These are phyloP conservation scores for Penicillium sp. DNA, from an alignment of 2,329 filamentous ascomycete genomes.

Conservation along the genomic window DNA sequence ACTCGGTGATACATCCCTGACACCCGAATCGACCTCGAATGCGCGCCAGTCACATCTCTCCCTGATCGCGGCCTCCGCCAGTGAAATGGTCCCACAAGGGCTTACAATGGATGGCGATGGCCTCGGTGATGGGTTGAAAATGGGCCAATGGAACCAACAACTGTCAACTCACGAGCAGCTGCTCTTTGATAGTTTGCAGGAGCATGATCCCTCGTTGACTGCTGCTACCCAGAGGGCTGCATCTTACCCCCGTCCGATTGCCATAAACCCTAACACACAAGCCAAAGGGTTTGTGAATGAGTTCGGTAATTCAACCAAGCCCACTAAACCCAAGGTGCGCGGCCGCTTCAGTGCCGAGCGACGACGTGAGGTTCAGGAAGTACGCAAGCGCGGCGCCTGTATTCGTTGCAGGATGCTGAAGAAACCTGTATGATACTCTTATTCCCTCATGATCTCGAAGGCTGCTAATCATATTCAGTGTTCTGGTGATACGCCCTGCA, in stretches of 20 bases:
- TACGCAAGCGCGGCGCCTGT: slow-evolving; percentile 60
- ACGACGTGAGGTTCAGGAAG: slow-evolving; percentile 58
- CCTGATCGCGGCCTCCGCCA: slow-evolving; percentile 47
- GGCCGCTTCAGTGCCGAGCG: slow-evolving; percentile 56
- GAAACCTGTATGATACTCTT: slow-evolving; percentile 49
- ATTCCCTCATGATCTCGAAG: background rate
- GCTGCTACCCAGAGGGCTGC: slow-evolving; percentile 41
- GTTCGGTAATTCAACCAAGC: slow-evolving; percentile 41
- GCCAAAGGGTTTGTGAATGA: slow-evolving; percentile 43
- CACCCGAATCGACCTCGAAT: slow-evolving; percentile 36
- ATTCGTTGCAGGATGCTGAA: slow-evolving; percentile 64
- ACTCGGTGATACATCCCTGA: slow-evolving; percentile 34
- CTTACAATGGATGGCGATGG: slow-evolving; percentile 36
- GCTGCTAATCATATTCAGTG: slow-evolving; percentile 39
- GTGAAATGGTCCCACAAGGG: slow-evolving; percentile 45
- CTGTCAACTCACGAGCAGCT: slow-evolving; percentile 41
- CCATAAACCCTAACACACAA: slow-evolving; percentile 43
- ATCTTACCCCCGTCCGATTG: slow-evolving; percentile 43
- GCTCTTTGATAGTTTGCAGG: slow-evolving; percentile 40
- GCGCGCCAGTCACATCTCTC: slow-evolving; percentile 45
- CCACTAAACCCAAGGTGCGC: slow-evolving; percentile 50
- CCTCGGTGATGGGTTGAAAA: slow-evolving; percentile 30
- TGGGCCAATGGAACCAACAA: slow-evolving; percentile 36
- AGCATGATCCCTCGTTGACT: slow-evolving; percentile 40
- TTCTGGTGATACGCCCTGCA: slow-evolving; percentile 59